Conservation (phyloP, 371 early-diverging fungal species). For the Syncephalastrum monosporum region DNA sequence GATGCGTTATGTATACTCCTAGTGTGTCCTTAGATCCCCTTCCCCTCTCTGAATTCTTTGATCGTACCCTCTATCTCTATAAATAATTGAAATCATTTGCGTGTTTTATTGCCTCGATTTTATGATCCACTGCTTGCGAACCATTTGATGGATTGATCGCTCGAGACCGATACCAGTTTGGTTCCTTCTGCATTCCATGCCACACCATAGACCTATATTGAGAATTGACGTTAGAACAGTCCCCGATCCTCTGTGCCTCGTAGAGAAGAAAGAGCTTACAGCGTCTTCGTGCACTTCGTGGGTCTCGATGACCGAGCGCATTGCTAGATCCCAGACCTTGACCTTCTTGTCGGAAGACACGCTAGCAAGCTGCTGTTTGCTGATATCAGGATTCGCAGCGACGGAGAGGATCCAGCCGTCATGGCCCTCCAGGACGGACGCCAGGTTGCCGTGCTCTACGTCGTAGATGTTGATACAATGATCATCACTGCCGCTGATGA, state of each 20-base stretch:
- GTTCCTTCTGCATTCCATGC: slow-evolving; percentile 79
- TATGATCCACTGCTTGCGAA: slow-evolving; percentile 51
- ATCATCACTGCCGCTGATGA: slow-evolving; percentile 81
- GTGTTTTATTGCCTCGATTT: slow-evolving; percentile 6
- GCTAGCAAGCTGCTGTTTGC: slow-evolving; percentile 72
- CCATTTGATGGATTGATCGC: slow-evolving; percentile 62
- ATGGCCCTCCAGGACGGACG: slow-evolving; percentile 76
- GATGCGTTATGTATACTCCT: too few relatives aligned
- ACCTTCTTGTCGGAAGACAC: slow-evolving; percentile 75
- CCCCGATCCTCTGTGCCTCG: background rate
- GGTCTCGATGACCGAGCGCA: slow-evolving; percentile 74
- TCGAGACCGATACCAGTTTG: slow-evolving; percentile 72
- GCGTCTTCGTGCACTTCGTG: slow-evolving; percentile 79
- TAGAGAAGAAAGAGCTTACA: slow-evolving; percentile 27
- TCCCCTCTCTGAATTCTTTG: background rate
- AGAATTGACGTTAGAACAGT: background rate
- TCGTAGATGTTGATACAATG: slow-evolving; percentile 82
- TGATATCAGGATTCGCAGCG: slow-evolving; percentile 62
- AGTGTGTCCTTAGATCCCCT: background rate
- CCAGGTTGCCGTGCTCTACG: slow-evolving; percentile 74
- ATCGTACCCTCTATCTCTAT: too few relatives aligned
- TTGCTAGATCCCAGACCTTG: slow-evolving; percentile 80
- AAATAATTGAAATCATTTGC: too few relatives aligned
- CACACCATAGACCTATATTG: slow-evolving; percentile 67
- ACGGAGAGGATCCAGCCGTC: slow-evolving; percentile 76